A percentile compares a stretch with the other conserved stretches of the same genome.
These are phyloP conservation scores for Fusarium bactridioides DNA, from an alignment of 2,329 filamentous ascomycete species.

Conservation along the genomic window DNA sequence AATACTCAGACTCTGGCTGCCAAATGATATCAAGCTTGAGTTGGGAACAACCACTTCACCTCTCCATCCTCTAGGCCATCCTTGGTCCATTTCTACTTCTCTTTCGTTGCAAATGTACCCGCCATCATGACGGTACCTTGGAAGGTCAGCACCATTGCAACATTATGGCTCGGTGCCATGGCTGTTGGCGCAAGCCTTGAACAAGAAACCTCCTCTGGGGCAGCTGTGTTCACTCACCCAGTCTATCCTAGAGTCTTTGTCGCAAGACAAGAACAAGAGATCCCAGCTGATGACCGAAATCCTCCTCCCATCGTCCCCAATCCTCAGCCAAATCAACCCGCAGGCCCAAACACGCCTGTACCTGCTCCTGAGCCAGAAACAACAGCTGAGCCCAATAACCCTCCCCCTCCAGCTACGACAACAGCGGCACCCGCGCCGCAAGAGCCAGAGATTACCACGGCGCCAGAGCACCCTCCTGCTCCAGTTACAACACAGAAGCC, in stretches of 20 bases:
- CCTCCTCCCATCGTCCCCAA: not conserved
- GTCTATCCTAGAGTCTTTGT: not conserved
- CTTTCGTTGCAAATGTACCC: not conserved
- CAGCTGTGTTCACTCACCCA: not conserved
- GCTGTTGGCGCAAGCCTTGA: not conserved
- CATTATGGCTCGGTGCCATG: not conserved
- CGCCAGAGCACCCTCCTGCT: not conserved
- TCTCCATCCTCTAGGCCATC: rapidly evolving
- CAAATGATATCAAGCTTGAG: not conserved
- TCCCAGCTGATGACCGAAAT: not conserved
- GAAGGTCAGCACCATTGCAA: not conserved
- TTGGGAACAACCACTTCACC: not conserved
- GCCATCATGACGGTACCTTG: not conserved
- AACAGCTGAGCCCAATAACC: not conserved
- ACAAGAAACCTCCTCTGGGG: not conserved
- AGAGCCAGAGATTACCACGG: not conserved
- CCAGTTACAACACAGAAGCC: not conserved
- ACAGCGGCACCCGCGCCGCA: not conserved
- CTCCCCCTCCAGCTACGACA: not conserved
- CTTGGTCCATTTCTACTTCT: too few species aligned
- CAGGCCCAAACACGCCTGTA: not conserved
- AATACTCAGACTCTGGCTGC: not conserved
- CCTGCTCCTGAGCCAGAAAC: not conserved
- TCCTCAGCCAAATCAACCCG: not conserved
- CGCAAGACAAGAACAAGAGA: not conserved